phyloP scores from a whole-genome alignment of 2,329 filamentous ascomycete species.

The Aspergillus persii region DNA sequence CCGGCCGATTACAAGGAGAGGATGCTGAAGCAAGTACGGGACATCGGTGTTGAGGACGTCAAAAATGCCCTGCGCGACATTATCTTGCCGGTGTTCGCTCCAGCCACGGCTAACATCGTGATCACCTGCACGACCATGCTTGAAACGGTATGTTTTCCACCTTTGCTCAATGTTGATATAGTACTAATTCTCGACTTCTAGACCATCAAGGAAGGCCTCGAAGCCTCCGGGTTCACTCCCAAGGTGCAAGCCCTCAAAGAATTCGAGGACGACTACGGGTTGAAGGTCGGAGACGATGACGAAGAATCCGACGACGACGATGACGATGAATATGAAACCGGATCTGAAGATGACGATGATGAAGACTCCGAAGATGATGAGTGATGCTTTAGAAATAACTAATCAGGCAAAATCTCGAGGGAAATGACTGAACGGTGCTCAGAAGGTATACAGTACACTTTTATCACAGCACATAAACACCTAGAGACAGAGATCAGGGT shows the following conservation, averaged over 20 bases:
- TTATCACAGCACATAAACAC: neutral
- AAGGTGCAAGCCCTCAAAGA: slow-evolving; percentile 70
- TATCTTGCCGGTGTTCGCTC: slow-evolving; percentile 75
- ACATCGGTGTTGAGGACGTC: slow-evolving; percentile 74
- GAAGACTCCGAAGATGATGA: slow-evolving; percentile 32
- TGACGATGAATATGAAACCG: slow-evolving; percentile 44
- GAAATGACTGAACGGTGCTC: neutral
- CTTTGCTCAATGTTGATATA: neutral
- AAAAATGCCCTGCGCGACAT: slow-evolving; percentile 70
- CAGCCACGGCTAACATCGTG: slow-evolving; percentile 77
- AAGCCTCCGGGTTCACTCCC: slow-evolving; percentile 73
- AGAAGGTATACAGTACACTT: neutral
- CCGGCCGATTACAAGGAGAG: slow-evolving; percentile 74
- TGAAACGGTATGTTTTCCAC: slow-evolving; percentile 66
- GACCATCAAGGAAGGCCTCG: slow-evolving; percentile 73
- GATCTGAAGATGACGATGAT: slow-evolving; percentile 52
- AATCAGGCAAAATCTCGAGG: neutral
- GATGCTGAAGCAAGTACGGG: slow-evolving; percentile 73
- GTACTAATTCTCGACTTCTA: slow-evolving; percentile 38
- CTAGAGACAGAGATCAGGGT: neutral
- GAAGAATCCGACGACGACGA: slow-evolving; percentile 55
- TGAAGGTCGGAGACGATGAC: slow-evolving; percentile 63
- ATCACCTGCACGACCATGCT: slow-evolving; percentile 85
- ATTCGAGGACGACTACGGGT: slow-evolving; percentile 88
- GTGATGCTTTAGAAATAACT: slow-evolving; percentile 14